Conservation (phyloP, 2,329 filamentous ascomycete species). For the Paraphoma sp. region DNA sequence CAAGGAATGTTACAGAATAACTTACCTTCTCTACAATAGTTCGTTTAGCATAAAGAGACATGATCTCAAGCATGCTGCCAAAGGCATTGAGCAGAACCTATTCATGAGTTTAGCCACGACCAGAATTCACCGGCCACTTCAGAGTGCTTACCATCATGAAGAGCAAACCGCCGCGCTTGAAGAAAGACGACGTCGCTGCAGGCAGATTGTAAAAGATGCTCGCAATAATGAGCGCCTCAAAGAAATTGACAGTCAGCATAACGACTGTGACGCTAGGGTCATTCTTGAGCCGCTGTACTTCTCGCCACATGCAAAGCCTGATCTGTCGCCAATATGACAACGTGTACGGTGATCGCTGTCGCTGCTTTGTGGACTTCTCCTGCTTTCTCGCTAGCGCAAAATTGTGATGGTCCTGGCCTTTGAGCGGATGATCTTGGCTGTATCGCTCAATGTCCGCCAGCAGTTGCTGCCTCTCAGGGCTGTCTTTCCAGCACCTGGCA, state of each 20-base stretch:
- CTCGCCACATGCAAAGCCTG: constrained; percentile 31
- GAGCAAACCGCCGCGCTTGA: constrained; percentile 60
- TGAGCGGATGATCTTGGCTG: constrained; percentile 53
- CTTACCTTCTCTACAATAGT: constrained; percentile 79
- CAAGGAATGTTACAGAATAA: neutral
- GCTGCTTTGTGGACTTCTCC: constrained; percentile 58
- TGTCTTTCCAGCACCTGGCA: constrained; percentile 60
- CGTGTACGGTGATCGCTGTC: constrained; percentile 62
- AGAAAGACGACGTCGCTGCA: constrained; percentile 59
- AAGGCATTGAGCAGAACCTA: constrained; percentile 65
- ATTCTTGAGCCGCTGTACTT: constrained; percentile 25
- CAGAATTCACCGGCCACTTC: no score
- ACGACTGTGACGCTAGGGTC: constrained; percentile 64
- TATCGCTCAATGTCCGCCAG: constrained; percentile 50
- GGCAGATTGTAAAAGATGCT: constrained; percentile 63
- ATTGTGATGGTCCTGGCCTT: constrained; percentile 51
- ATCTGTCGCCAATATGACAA: constrained; percentile 59
- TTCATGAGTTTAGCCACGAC: no score
- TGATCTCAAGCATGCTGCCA: constrained; percentile 63
- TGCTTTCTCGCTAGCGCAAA: constrained; percentile 43
- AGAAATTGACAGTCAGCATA: constrained; percentile 70
- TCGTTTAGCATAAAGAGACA: constrained; percentile 78
- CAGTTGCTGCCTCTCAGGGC: constrained; percentile 46
- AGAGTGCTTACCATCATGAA: constrained; percentile 59
- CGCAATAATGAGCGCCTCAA: constrained; percentile 69